Percentiles rank a stretch among this genome's conserved stretches.
phyloP scores from a whole-genome alignment of 2,329 filamentous ascomycete species.

The Cercospora canescens region DNA sequence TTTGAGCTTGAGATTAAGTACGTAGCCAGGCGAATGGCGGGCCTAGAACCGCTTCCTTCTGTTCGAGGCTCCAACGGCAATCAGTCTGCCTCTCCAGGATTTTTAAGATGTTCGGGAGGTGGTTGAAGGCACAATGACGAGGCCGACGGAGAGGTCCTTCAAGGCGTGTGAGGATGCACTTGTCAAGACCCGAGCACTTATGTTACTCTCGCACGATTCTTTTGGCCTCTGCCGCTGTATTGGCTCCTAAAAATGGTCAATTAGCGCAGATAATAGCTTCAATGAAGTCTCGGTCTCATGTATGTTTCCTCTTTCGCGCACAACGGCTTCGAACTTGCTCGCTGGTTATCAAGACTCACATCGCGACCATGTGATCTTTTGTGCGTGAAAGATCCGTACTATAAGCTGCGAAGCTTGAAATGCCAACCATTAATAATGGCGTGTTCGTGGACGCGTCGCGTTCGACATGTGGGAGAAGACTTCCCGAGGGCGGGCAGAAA shows the following conservation, averaged over 20 bases:
- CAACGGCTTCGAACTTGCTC: not conserved
- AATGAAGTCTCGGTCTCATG: not conserved
- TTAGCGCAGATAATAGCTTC: not conserved
- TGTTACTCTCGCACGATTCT: not conserved
- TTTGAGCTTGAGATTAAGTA: no score
- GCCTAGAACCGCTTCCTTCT: no score
- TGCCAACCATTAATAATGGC: no score
- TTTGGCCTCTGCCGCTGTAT: not conserved
- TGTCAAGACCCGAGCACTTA: not conserved
- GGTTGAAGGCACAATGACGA: not conserved
- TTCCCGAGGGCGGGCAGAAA: not conserved
- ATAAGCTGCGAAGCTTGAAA: no score
- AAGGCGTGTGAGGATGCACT: not conserved
- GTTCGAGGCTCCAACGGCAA: no score
- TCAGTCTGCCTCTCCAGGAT: not conserved
- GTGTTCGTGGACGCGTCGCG: no score
- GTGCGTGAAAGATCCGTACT: no score
- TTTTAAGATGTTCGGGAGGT: not conserved
- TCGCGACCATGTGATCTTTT: no score
- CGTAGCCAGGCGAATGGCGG: no score
- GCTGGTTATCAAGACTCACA: no score
- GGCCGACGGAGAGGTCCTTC: not conserved
- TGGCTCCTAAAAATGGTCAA: not conserved
- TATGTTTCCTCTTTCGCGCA: not conserved
- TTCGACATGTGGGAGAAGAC: no score